Evolutionary conservation across 2,329 filamentous ascomycete species (phyloP), one percentile per base, ranked within the genome.

Genomic region (Botrytis pseudocinerea): DNA sequence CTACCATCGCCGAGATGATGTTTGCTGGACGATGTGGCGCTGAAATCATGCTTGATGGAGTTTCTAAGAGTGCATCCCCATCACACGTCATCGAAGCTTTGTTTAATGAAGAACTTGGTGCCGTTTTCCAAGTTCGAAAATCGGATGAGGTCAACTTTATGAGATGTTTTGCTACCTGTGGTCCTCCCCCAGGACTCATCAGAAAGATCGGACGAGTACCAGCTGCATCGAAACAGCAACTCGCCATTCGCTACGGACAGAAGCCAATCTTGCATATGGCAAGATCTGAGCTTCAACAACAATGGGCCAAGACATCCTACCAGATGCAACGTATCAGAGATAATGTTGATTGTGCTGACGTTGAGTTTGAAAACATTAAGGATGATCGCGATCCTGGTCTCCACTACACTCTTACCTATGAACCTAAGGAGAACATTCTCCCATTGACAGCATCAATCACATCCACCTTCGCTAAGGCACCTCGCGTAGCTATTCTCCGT

Each of bases 21-120:
- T 98, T 98, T 81, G 95, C 96, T 46, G 96, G 96, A 42, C 92
- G 95, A 72, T 97, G 93, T 79, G 96, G 95, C 75, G 88, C 94
- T 44, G 93, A 97, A 77, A 86, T 98, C 74, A 92, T 93, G 86
- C 85, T 98, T 73, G 95, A 98, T 80, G 88, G 88, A 71, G 85
- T 94, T 57, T 84, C 88, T 42, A 89, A 89, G 74, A 89, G 89
- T 38, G 86, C 90, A 61, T 84, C 89, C 63, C 86, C 90, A 10
- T 61, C 75, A 1, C 85, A 90, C 79, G 83, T 97, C 28, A 84
- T 97, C 12, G 89, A 94, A 72, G 88, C 92, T 0, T 88, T 99
- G 32, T 98, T 99, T 88, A 98, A 95, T 82, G 96, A 98, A 83
- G 96, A 98, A 82, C 89, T 98, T 32, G 96, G 96, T 76, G 95